Percentiles rank a stretch among this genome's conserved stretches.
Conservation (phyloP, 805 yeast species). For the Monosporozyma aquatica region DNA sequence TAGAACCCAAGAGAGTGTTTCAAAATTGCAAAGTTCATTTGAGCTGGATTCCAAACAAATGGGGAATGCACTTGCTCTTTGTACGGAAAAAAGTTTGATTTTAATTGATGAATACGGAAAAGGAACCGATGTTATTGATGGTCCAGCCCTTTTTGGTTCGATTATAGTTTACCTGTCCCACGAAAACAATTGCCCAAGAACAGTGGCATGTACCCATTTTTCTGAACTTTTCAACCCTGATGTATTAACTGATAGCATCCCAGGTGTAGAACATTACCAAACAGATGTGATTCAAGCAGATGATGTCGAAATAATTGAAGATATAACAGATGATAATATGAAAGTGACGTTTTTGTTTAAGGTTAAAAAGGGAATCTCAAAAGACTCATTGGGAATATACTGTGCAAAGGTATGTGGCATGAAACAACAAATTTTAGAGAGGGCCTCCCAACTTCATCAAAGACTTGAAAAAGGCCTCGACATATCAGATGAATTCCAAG, state of each 20-base stretch:
- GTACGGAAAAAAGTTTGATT: constrained; percentile 35
- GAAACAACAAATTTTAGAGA: constrained; percentile 20
- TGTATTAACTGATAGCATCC: constrained; percentile 12
- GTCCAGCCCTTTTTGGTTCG: constrained; percentile 38
- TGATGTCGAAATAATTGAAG: neutral
- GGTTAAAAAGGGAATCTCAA: constrained; percentile 28
- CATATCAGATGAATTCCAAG: constrained; percentile 14
- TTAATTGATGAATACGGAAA: constrained; percentile 48
- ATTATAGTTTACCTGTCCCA: constrained; percentile 23
- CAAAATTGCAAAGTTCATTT: constrained; percentile 40
- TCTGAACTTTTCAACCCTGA: constrained; percentile 33
- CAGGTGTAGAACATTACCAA: constrained; percentile 28
- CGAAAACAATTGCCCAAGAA: constrained; percentile 18
- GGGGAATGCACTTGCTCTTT: constrained; percentile 33
- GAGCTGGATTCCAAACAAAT: constrained; percentile 41
- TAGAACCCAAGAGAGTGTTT: constrained; percentile 33
- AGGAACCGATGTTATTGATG: constrained; percentile 41
- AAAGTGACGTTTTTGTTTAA: constrained; percentile 31
- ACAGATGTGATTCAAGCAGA: constrained; percentile 24
- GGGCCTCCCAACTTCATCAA: constrained; percentile 27
- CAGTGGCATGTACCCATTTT: constrained; percentile 37
- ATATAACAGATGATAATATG: constrained; percentile 3
- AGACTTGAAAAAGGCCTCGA: constrained; percentile 14
- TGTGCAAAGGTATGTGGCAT: constrained; percentile 37
- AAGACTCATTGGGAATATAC: constrained; percentile 32